Conservation (phyloP, 2,329 filamentous ascomycete species). For the Septoria linicola region DNA sequence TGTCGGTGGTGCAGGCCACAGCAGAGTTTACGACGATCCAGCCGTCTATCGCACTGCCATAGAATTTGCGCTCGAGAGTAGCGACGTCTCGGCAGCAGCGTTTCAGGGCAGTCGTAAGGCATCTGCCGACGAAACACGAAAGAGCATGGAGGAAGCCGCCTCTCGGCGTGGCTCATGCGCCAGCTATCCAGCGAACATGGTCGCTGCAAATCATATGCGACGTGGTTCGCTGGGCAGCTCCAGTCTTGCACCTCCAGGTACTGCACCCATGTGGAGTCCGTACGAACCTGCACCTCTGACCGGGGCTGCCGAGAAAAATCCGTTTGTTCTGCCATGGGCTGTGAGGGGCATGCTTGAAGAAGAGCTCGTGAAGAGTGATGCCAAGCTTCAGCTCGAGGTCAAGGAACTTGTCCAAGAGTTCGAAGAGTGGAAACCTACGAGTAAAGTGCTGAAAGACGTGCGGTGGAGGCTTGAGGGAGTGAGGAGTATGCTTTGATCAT, state of each 20-base stretch:
- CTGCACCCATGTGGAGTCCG: conserved; percentile 35
- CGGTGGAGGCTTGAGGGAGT: conserved; percentile 92
- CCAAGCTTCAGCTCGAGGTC: conserved; percentile 66
- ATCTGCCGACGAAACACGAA: conserved; percentile 21
- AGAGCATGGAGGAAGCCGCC: conserved; percentile 25
- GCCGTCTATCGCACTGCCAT: conserved; percentile 70
- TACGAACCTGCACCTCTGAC: conserved; percentile 42
- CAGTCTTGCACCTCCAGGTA: conserved; percentile 29
- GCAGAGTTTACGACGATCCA: conserved; percentile 84
- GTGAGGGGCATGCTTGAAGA: conserved; percentile 93
- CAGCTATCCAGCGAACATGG: conserved; percentile 33
- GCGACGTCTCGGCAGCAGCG: conserved; percentile 31
- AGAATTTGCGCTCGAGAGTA: conserved; percentile 50
- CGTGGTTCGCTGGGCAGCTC: conserved; percentile 32
- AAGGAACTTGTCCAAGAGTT: conserved; percentile 79
- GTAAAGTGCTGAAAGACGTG: conserved; percentile 90
- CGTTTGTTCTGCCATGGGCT: conserved; percentile 90
- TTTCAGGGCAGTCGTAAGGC: conserved; percentile 13
- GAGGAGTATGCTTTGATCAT: conserved; percentile 67
- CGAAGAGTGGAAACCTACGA: conserved; percentile 87
- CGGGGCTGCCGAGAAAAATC: conserved; percentile 58
- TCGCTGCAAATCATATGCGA: conserved; percentile 37
- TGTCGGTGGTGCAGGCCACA: conserved; percentile 90
- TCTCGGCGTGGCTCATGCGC: conserved; percentile 28
- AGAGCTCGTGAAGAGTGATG: conserved; percentile 78